Evolutionary conservation across 106 monocot genomes (phyloP).

Genomic region (Dioscorea alata): DNA sequence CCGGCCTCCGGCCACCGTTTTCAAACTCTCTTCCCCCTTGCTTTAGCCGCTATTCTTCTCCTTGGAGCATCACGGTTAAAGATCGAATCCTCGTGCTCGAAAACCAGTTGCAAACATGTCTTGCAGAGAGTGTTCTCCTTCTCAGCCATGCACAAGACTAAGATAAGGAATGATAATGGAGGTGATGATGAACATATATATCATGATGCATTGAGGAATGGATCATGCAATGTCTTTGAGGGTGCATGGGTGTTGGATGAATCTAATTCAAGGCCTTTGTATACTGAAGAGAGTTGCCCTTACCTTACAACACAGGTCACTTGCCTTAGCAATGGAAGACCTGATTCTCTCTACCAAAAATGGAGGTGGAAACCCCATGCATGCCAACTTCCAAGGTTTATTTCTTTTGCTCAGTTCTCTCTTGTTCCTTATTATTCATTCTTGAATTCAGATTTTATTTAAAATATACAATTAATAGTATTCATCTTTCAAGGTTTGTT

Average conservation of each 20-base stretch:
- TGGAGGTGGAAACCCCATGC: slow-evolving; percentile 35
- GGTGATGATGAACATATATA: not conserved
- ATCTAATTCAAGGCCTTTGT: slow-evolving; percentile 9
- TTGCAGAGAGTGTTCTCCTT: not conserved
- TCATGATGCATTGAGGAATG: not conserved
- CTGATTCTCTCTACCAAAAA: slow-evolving; percentile 28
- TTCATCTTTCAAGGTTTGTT: no score
- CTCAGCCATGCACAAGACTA: not conserved
- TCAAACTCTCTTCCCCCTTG: slow-evolving; percentile 12
- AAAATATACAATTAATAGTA: no score
- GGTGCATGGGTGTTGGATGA: slow-evolving; percentile 28
- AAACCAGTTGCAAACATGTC: not conserved
- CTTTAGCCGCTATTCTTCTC: slow-evolving; percentile 18
- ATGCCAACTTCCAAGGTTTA: slow-evolving; percentile 22
- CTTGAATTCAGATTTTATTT: no score
- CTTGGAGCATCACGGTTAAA: slow-evolving; percentile 8
- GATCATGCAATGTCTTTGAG: slow-evolving; percentile 25
- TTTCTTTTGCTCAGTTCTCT: no score
- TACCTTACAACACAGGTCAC: slow-evolving; percentile 30
- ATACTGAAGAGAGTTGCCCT: slow-evolving; percentile 32
- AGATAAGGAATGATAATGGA: not conserved
- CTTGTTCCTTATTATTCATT: not conserved
- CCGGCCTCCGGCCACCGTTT: not conserved
- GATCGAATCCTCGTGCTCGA: not conserved
- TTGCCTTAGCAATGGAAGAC: slow-evolving; percentile 29